Evolutionary conservation across 192 early-diverging fungal genomes (phyloP).

Genomic region (Backusella morwellensis): DNA sequence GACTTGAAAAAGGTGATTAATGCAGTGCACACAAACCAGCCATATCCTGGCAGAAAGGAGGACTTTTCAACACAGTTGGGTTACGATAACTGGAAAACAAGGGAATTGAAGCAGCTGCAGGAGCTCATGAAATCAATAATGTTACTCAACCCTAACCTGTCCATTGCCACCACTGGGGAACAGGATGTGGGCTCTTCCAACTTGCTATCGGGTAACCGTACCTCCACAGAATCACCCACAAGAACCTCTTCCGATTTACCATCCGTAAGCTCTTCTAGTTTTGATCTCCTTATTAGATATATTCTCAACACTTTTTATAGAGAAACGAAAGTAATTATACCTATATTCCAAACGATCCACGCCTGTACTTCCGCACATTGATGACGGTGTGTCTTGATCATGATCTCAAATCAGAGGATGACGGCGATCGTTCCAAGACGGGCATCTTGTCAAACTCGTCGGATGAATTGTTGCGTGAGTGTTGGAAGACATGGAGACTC

Average conservation of each 20-base stretch:
- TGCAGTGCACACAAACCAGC: conserved; percentile 37
- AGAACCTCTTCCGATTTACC: not conserved
- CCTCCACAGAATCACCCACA: not conserved
- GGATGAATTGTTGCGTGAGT: conserved; percentile 61
- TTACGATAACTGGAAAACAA: conserved; percentile 53
- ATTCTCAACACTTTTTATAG: not conserved
- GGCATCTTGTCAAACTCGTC: conserved; percentile 50
- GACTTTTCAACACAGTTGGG: conserved; percentile 50
- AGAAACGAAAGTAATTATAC: conserved; percentile 37
- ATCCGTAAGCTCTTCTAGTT: not conserved
- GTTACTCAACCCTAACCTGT: conserved; percentile 35
- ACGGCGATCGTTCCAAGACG: conserved; percentile 35
- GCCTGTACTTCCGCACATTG: conserved; percentile 56
- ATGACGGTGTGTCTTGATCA: conserved; percentile 63
- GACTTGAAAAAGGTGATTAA: conserved; percentile 48
- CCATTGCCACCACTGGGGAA: conserved; percentile 13
- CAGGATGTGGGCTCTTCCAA: conserved; percentile 21
- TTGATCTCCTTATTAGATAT: too few species aligned
- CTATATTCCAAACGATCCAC: conserved; percentile 58
- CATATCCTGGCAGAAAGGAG: conserved; percentile 36
- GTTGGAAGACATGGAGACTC: conserved; percentile 67
- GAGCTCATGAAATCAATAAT: conserved; percentile 37
- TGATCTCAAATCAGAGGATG: conserved; percentile 39
- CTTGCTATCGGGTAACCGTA: conserved; percentile 8
- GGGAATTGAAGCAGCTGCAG: conserved; percentile 51